Evolutionary conservation across 371 early-diverging fungal species (phyloP), one percentile per base, ranked within the genome.

Genomic region (Circinella umbellata): DNA sequence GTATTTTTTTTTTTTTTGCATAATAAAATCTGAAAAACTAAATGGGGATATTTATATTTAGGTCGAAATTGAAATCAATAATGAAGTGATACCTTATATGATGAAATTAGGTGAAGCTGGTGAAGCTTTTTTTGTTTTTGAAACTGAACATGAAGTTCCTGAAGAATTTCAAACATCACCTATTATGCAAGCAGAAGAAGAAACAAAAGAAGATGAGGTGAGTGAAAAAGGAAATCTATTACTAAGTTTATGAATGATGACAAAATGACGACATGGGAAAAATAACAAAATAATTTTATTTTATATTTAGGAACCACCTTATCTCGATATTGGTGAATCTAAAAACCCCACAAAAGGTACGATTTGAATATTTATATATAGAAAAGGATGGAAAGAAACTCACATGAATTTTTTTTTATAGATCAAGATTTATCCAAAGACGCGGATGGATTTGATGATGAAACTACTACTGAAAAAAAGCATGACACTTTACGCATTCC

Each of bases 91-190:
- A 35, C 90, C 94, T 71, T 88, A 95, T 70, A 86, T 88, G 34
- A 99, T 99, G 98, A 98, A 97, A 73, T 91, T 99, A 3, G 99
- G 99, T 36, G 98, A 97, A 63, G 95, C 97, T 46, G 99, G 99
- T 35, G 99, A 99, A 78, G 95, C 98, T 3, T 99, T 96, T 77
- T 99, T 99, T 85, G 98, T 99, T 9, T 89, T 95, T 64, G 94
- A 95, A 76, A 90, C 95, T 11, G 93, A 94, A 46, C 90, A 89
- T 68, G 87, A 93, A 35, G 96, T 96, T 3, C 95, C 97, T 35
- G 89, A 91, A 65, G 96, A 96, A 72, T 94, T 94, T 71, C 95
- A 92, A 64, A 97, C 98, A 1, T 95, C 95, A 5, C 98, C 98
- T 11, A 89, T 97, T 60, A 88, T 92, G 46, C 86, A 90, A 49